Base-by-base conservation (phyloP, 2,329 filamentous ascomycete genomes). In the Colletotrichum sp. region DNA sequence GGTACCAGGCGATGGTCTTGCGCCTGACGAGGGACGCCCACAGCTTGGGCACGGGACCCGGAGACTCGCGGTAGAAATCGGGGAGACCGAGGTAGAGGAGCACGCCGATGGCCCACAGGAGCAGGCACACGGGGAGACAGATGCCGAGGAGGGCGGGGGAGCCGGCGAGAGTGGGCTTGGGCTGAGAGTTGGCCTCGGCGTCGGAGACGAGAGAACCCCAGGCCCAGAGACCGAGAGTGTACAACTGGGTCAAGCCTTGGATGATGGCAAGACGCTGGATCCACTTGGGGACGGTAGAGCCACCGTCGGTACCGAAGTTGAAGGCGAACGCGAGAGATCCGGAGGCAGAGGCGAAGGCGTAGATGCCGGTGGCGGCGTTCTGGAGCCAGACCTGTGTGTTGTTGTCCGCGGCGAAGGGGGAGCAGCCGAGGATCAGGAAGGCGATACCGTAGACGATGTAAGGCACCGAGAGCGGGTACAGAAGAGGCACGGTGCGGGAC, bases 1-100 rank as follows among this genome's bases (percentile, higher is more conserved):
- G 91, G 85, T 93, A 93, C 92, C 92, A 94, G 26, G 92, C 85
- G 59, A 93, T 89, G 77, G 93, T 91, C 83, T 93, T 93, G 72
- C 92, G 89, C 65, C 91, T 87, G 76, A 90, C 86, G 8, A 93
- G 86, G 5, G 91, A 90, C 67, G 86, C 87, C 84, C 93, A 94
- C 86, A 94, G 93, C 24, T 90, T 91, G 0, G 92, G 92, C 2
- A 94, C 90, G 62, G 88, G 89, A 72, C 92, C 92, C 0, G 92
- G 92, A 15, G 87, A 85, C 80, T 93, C 91, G 65, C 91, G 91
- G 84, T 94, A 94, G 84, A 92, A 94, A 78, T 90, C 90, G 8
- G 92, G 92, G 10, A 94, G 86, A 21, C 92, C 92, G 49, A 91
- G 83, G 82, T 87, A 92, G 49, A 93, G 85, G 3, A 92, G 78